Conservation (phyloP, 495 filamentous ascomycete species). For the Delitschia confertaspora region DNA sequence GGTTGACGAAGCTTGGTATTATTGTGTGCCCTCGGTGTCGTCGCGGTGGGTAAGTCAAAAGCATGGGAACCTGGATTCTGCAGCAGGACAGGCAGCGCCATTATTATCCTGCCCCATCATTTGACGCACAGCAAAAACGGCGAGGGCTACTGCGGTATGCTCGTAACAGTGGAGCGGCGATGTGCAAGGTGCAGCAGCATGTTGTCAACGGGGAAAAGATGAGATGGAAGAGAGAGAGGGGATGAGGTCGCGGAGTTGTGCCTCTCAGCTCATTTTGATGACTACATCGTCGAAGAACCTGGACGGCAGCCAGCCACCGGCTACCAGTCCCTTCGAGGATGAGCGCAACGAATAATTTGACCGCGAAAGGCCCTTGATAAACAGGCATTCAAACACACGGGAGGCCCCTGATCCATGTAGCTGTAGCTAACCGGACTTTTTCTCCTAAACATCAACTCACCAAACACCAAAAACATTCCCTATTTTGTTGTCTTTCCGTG, state of each 20-base stretch:
- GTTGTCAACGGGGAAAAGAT: slow-evolving; percentile 12
- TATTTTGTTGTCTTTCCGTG: too few relatives aligned
- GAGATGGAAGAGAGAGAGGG: slow-evolving; percentile 4
- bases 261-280: not conserved
- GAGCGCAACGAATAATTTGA: not conserved
- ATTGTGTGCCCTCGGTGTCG: slow-evolving; percentile 3
- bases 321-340: too few relatives aligned
- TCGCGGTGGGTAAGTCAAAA: slow-evolving; percentile 5
- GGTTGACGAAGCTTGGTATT: slow-evolving; percentile 13
- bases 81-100: slow-evolving; percentile 21
- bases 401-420: too few relatives aligned
- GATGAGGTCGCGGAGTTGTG: slow-evolving; percentile 21
- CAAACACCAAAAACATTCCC: too few relatives aligned
- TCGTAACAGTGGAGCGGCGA: slow-evolving; percentile 6
- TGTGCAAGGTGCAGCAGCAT: slow-evolving; percentile 17
- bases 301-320: slow-evolving; percentile 7
- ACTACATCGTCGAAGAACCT: slow-evolving; percentile 1
- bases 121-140: slow-evolving; percentile 6
- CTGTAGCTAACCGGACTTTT: too few relatives aligned
- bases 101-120: slow-evolving; percentile 24
- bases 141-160: slow-evolving; percentile 16
- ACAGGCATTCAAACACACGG: slow-evolving; percentile 1
- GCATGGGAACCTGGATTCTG: slow-evolving; percentile 17
- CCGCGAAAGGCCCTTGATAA: not conserved
- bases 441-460: too few relatives aligned